Base-by-base conservation (phyloP, 768 basidiomycete species). In the Suillus decipiens region DNA sequence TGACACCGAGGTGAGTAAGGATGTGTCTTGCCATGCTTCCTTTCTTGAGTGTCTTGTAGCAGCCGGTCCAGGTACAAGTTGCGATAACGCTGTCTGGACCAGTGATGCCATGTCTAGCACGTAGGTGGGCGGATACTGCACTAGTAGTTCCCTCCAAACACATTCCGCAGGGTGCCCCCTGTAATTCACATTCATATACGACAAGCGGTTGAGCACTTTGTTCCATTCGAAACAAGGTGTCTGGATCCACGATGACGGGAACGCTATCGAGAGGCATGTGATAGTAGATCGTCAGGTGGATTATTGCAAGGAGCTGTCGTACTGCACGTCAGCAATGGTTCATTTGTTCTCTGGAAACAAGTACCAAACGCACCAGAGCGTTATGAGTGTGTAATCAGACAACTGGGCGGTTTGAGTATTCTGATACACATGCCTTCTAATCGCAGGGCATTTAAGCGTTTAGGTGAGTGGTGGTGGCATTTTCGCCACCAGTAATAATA, bases 121-220 rank as follows among this genome's bases (percentile, higher is more conserved):
- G 63, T 12, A 64, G 53, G 34, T 64, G 63, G 11, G 43, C 50
- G 17, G 33, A 43, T 12, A 64, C 34, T 17, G 54, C 63, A 5
- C 28, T 39, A 7, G 39, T 28, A 5, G 15, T 33, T 2, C 63
- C 63, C 17, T 64, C 63, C 17, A 64, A n/a, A 34, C 2, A 28
- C 48, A 31, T 14, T 1, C 28, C 48, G 4, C 48, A 50, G 28
- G 11, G 24, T 0, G 6, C 19, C 11, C 48, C 48, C 7, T 28
- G 7, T 17, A 50, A 15, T 50, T 31, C 2, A 28, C 48, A 50
- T 3, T 31, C 17, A 31, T 50, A 50, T 8, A 50, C 48, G 9
- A 31, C 28, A 3, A 15, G 28, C 3, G 28, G 48, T 50, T 31
- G 28, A 50, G 28, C 48, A 6, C 48, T 50, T 31, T 12, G 28